Evolutionary conservation across 257 asterid species (phyloP).

Genomic region (Fraxinus americana): DNA sequence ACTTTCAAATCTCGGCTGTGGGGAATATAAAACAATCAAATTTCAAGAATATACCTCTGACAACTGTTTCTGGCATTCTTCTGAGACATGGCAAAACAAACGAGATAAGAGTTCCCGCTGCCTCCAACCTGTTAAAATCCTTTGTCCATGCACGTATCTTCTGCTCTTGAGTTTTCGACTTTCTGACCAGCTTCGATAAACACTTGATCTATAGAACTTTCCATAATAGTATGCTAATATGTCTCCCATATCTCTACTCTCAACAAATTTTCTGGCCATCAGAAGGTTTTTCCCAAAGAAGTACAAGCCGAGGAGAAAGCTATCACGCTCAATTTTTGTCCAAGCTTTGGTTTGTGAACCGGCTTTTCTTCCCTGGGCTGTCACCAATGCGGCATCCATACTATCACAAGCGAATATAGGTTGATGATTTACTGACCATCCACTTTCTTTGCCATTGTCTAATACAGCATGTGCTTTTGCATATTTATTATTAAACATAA

Average conservation of each 20-base stretch:
- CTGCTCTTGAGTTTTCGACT: constrained; percentile 52
- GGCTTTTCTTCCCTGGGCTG: background rate
- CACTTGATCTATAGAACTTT: constrained; percentile 52
- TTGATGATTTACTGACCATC: background rate
- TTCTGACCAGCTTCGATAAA: constrained; percentile 60
- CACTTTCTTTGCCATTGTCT: background rate
- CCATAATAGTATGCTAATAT: constrained; percentile 64
- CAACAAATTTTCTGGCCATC: constrained; percentile 52
- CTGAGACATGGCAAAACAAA: constrained; percentile 42
- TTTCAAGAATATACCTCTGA: constrained; percentile 45
- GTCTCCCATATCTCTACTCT: constrained; percentile 49
- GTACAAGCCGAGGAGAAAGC: constrained; percentile 59
- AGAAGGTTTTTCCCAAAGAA: constrained; percentile 63
- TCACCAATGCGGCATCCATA: background rate
- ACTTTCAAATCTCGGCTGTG: background rate
- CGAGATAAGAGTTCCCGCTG: constrained; percentile 70
- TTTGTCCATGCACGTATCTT: constrained; percentile 58
- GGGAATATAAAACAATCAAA: background rate
- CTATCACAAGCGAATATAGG: background rate
- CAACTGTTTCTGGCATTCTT: constrained; percentile 44
- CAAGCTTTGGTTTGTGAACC: background rate
- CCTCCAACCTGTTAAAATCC: constrained; percentile 68
- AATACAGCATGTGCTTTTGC: background rate
- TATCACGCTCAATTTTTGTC: background rate
- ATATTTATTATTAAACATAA: background rate